phyloP scores from a whole-genome alignment of 1,139 yeast species.

The Saccharomyces hybrid region DNA sequence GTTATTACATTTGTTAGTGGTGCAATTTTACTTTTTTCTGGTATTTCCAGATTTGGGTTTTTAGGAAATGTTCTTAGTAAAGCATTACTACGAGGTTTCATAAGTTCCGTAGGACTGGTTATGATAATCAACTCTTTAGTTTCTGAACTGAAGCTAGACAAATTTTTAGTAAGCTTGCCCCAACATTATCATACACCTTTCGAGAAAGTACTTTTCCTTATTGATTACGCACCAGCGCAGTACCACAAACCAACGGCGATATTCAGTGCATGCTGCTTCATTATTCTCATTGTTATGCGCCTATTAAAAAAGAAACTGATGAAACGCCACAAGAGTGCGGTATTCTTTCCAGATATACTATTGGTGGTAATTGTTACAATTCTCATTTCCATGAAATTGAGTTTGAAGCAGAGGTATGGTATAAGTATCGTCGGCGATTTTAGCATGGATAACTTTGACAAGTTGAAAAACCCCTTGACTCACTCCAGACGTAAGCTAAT shows the following conservation, averaged over 20 bases:
- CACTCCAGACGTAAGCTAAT: conserved; percentile 27
- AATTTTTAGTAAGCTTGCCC: conserved; percentile 35
- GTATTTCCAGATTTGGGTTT: conserved; percentile 78
- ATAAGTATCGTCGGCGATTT: conserved; percentile 67
- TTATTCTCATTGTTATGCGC: conserved; percentile 38
- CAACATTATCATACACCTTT: conserved; percentile 71
- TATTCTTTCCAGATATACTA: conserved; percentile 72
- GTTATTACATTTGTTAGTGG: conserved; percentile 76
- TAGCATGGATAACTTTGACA: conserved; percentile 37
- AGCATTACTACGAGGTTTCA: conserved; percentile 78
- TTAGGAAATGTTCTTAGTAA: conserved; percentile 81
- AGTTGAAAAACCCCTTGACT: conserved; percentile 44
- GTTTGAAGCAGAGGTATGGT: conserved; percentile 50
- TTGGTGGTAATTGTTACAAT: conserved; percentile 63
- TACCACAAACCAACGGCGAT: conserved; percentile 46
- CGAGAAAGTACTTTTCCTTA: conserved; percentile 57
- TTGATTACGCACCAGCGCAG: conserved; percentile 35
- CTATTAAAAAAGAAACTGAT: conserved; percentile 38
- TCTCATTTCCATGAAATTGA: conserved; percentile 43
- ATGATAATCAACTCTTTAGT: conserved; percentile 77
- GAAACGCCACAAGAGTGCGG: conserved; percentile 31
- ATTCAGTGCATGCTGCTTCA: conserved; percentile 45
- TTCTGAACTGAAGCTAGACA: conserved; percentile 59
- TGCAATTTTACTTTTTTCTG: conserved; percentile 63
- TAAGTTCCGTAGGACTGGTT: conserved; percentile 86